Evolutionary conservation across 2,329 filamentous ascomycete genomes (phyloP).

Genomic region (Cladosporium halotolerans): DNA sequence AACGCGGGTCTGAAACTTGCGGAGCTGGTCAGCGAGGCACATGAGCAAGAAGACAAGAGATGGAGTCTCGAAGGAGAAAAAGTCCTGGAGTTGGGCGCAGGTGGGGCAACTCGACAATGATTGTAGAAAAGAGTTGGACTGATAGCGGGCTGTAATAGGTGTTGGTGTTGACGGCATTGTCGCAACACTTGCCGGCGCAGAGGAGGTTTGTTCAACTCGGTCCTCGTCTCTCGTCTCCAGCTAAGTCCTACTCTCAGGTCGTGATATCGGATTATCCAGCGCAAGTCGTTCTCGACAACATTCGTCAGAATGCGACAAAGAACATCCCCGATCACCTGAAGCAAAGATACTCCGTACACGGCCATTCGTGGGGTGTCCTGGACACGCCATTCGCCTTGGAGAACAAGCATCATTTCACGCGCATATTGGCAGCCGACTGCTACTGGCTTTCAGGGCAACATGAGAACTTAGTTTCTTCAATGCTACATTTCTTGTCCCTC

Average conservation of each 20-base stretch:
- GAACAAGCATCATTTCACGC: slow-evolving; percentile 46
- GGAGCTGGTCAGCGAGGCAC: slow-evolving; percentile 34
- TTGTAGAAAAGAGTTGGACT: slow-evolving; percentile 14
- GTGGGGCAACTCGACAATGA: slow-evolving; percentile 44
- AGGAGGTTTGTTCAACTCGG: slow-evolving; percentile 28
- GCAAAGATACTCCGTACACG: slow-evolving; percentile 43
- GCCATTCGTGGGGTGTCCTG: slow-evolving; percentile 60
- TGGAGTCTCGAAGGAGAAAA: slow-evolving; percentile 46
- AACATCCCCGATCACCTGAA: slow-evolving; percentile 41
- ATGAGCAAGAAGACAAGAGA: slow-evolving; percentile 25
- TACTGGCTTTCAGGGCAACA: slow-evolving; percentile 72
- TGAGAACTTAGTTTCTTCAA: slow-evolving; percentile 56
- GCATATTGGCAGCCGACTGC: slow-evolving; percentile 65
- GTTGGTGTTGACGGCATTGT: slow-evolving; percentile 45
- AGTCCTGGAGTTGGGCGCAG: slow-evolving; percentile 62
- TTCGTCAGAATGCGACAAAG: slow-evolving; percentile 50
- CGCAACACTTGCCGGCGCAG: slow-evolving; percentile 39
- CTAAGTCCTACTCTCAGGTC: neutral
- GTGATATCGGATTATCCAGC: slow-evolving; percentile 65
- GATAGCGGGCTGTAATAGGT: slow-evolving; percentile 25
- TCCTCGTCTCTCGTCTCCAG: neutral
- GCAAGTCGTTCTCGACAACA: slow-evolving; percentile 51
- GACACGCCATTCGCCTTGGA: slow-evolving; percentile 34
- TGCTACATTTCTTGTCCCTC: slow-evolving; percentile 54
- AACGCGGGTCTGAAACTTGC: slow-evolving; percentile 51